Conservation (phyloP, 2,329 filamentous ascomycete species). For the Nectriaceae sp. region DNA sequence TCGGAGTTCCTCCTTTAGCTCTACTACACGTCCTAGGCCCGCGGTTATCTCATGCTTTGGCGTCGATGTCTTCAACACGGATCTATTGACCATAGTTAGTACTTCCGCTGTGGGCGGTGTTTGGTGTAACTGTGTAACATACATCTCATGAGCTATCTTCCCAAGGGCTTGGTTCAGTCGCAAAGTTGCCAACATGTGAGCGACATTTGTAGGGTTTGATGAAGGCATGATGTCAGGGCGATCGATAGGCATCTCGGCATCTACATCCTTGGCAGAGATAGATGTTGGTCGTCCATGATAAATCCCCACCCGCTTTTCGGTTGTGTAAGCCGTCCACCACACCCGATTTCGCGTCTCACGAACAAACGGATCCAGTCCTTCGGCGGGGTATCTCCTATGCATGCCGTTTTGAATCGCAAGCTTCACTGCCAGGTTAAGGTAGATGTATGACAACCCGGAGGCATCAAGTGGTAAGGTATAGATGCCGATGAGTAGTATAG, state of each 20-base stretch:
- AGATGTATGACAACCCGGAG: constrained; percentile 58
- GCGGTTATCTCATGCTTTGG: constrained; percentile 35
- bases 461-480: constrained; percentile 58
- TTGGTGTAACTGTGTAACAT: constrained; percentile 13
- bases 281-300: constrained; percentile 59
- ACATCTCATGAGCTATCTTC: constrained; percentile 43
- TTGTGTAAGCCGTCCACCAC: constrained; percentile 59
- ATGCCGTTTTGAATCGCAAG: constrained; percentile 62
- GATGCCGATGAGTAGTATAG: constrained; percentile 56
- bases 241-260: constrained; percentile 53
- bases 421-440: constrained; percentile 56
- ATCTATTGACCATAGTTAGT: too few relatives aligned
- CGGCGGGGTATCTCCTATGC: constrained; percentile 53
- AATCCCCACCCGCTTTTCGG: constrained; percentile 58
- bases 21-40: constrained; percentile 34
- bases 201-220: constrained; percentile 43
- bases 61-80: constrained; percentile 35
- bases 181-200: constrained; percentile 47
- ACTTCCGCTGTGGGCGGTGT: too few relatives aligned
- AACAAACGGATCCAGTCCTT: constrained; percentile 47
- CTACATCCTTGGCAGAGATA: constrained; percentile 52
- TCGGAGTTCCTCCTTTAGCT: constrained; percentile 39
- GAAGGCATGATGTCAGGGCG: constrained; percentile 44
- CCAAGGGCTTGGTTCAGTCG: constrained; percentile 38
- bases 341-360: constrained; percentile 56